Base-by-base conservation (phyloP, 2,329 filamentous ascomycete species). In the Cladophialophora bantiana region DNA sequence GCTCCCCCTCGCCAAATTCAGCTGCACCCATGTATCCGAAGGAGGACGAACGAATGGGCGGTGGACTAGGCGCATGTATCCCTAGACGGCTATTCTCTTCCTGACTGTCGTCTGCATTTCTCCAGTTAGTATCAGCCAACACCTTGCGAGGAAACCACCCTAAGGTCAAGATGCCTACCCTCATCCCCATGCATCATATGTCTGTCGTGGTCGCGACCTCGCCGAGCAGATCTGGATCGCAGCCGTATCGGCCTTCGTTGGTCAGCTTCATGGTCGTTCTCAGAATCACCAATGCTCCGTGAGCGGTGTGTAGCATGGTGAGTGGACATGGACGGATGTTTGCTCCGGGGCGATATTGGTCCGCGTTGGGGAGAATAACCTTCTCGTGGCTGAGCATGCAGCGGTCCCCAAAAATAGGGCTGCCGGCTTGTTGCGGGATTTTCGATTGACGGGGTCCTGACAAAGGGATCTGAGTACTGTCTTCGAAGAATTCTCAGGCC, bases 341-440 rank as follows among this genome's bases (percentile, higher is more conserved):
- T 50, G 15, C 35, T 36, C 18, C 38, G 26, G 12, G 57, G 38
- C 2, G 59, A 40, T 20, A 50, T 31, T n/a, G 58, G 50, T 15
- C 66, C 66, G 18, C 53, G 66, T 60, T 68, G 66, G 48, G 66
- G 66, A 31, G 66, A 59, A 57, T 68, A 68, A 13, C 38, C 9
- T 5, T 36, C 42, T 5, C 18, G 48, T 10, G 50, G 50, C 35
- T 31, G 31, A 20, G 32, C 15, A 52, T 52, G 59, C n/a, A 15
- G 53, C 18, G 38, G 35, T 38, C 58, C 58, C 13, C 40, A n/a
- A 52, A 55, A 7, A 32, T 56, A 63, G 60, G 32, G 40, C 31
- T 50, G 55, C n/a, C 31, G 64, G 18, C 42, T 56, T 32, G 12
- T 20, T n/a, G 45, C 35, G 53, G 38, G 59, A 40, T 59, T 26